Conservation (phyloP, 768 basidiomycete genomes). For the Tulasnella sp. region DNA sequence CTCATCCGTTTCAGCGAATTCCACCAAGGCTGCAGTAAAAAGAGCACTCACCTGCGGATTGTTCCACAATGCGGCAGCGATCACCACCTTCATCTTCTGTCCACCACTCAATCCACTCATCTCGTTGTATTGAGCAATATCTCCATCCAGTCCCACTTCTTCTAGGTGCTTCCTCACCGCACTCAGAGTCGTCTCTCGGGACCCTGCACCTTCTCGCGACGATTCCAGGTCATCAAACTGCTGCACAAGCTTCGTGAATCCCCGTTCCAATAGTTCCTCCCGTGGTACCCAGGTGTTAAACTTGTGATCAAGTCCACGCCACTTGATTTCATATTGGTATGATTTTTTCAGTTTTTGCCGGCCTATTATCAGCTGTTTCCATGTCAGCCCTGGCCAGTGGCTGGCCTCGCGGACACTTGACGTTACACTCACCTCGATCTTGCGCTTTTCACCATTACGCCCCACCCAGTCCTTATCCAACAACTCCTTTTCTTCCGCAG, state of each 20-base stretch:
- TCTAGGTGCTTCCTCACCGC: constrained; percentile 88
- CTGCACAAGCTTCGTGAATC: constrained; percentile 83
- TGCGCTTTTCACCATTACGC: constrained; percentile 83
- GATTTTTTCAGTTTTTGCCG: constrained; percentile 96
- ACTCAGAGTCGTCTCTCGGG: constrained; percentile 75
- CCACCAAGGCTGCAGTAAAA: too few species aligned
- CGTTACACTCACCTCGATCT: constrained; percentile 69
- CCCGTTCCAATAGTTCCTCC: constrained; percentile 78
- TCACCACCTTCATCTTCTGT: constrained; percentile 95
- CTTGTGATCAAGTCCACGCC: constrained; percentile 76
- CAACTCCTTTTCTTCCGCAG: constrained; percentile 73
- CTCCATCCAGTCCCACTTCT: constrained; percentile 93
- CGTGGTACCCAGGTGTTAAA: constrained; percentile 91
- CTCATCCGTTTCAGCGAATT: too few species aligned
- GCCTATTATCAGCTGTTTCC: constrained; percentile 71
- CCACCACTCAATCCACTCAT: constrained; percentile 92
- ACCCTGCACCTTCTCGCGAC: constrained; percentile 90
- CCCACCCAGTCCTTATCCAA: constrained; percentile 87
- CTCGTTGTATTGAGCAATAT: constrained; percentile 98
- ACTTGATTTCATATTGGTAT: constrained; percentile 89
- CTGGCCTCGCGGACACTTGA: constrained; percentile 12
- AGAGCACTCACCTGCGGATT: constrained; percentile 73
- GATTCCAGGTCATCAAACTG: constrained; percentile 97
- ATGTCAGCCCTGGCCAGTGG: constrained; percentile 19
- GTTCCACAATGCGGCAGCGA: constrained; percentile 94